A percentile compares a stretch with the other conserved stretches of the same genome.
Evolutionary conservation across 768 basidiomycete species (phyloP).

Genomic region (Hericium rajendrae): DNA sequence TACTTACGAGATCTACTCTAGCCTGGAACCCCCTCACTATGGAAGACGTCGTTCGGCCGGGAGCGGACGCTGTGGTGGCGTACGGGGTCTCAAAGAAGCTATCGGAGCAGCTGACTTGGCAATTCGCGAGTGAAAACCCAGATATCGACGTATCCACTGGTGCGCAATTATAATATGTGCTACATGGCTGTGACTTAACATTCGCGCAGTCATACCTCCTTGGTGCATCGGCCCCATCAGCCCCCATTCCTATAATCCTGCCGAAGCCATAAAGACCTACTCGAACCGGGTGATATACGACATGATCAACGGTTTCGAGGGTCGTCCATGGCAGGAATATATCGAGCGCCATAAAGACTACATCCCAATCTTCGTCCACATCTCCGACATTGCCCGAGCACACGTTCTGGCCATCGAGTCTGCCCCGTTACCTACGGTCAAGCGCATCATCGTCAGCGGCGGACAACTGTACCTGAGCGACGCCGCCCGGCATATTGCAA

Average conservation of each 20-base stretch:
- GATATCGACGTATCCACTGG: conserved; percentile 1
- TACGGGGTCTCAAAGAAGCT: neutral
- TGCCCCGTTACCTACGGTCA: conserved; percentile 3
- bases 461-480: conserved; percentile 19
- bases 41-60: neutral
- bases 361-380: conserved; percentile 17
- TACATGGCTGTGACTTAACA: neutral
- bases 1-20: neutral
- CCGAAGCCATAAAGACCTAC: conserved; percentile 2
- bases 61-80: neutral
- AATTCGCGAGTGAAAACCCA: neutral
- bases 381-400: conserved; percentile 20
- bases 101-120: neutral
- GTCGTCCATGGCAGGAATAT: conserved; percentile 5
- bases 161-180: neutral
- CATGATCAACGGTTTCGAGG: conserved; percentile 11
- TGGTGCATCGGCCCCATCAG: conserved; percentile 20
- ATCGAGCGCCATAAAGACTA: conserved; percentile 1
- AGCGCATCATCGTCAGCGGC: conserved; percentile 16
- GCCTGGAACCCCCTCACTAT: neutral
- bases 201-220: conserved; percentile 19
- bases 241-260: conserved; percentile 9
- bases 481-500: conserved; percentile 15
- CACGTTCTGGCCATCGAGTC: conserved; percentile 17
- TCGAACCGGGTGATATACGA: conserved; percentile 16